Conservation (phyloP, 345 rosid genomes). For the Syzygium grande region DNA sequence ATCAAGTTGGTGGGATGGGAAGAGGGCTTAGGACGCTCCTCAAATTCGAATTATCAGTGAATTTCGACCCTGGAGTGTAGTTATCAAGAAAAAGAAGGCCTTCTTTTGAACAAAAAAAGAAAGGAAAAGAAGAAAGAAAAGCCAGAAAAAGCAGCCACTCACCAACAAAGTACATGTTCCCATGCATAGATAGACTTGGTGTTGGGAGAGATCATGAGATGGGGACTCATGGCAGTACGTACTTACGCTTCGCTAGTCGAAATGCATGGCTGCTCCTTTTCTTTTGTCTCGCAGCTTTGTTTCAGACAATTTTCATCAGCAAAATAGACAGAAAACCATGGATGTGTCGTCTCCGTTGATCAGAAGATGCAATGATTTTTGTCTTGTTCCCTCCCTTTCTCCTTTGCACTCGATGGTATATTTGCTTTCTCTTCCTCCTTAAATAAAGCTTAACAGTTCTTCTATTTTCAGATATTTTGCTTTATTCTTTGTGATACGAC, state of each 20-base stretch:
- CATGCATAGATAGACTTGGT: not conserved
- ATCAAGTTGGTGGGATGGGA: not conserved
- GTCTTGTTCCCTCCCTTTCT: not conserved
- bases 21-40: not conserved
- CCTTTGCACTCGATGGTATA: not conserved
- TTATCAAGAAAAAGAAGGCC: not conserved
- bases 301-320: not conserved
- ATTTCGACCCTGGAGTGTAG: not conserved
- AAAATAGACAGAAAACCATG: not conserved
- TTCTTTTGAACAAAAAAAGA: not conserved
- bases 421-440: not conserved
- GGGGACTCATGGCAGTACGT: not conserved
- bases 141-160: not conserved
- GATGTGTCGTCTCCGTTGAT: not conserved
- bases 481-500: not conserved
- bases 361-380: constrained; percentile 2
- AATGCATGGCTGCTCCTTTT: not conserved
- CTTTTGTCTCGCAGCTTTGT: not conserved
- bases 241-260: not conserved
- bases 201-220: not conserved
- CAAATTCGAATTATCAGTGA: not conserved
- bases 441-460: not conserved
- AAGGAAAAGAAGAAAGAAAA: not conserved
- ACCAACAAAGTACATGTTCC: not conserved
- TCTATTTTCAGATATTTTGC: not conserved